Evolutionary conservation across 1,284 basidiomycete species (phyloP).

Genomic region (Boletus sp.): DNA sequence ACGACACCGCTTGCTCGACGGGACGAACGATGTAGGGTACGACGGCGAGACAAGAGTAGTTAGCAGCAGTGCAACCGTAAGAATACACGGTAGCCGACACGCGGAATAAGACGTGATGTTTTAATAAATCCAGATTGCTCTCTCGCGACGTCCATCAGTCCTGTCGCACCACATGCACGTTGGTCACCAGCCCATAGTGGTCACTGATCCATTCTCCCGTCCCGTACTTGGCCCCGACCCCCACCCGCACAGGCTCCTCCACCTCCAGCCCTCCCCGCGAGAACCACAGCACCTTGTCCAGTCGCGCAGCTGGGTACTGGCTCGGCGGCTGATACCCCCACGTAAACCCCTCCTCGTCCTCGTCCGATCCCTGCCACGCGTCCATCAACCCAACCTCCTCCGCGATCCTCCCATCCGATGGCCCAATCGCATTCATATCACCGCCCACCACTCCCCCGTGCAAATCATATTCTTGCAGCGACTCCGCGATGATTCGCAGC

Average conservation of each 20-base stretch:
- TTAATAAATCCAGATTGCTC: constrained; percentile 12
- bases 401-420: constrained; percentile 42
- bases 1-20: too few relatives aligned
- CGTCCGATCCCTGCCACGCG: constrained; percentile 44
- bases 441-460: constrained; percentile 59
- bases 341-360: constrained; percentile 47
- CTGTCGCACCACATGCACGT: constrained; percentile 35
- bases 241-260: constrained; percentile 49
- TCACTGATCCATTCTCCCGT: constrained; percentile 56
- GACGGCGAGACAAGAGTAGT: neutral
- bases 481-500: constrained; percentile 45
- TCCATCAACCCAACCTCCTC: constrained; percentile 48
- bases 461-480: constrained; percentile 44
- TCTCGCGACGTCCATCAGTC: too few relatives aligned
- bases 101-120: neutral
- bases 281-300: constrained; percentile 65
- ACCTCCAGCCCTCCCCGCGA: constrained; percentile 44
- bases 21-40: neutral
- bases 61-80: neutral
- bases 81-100: constrained; percentile 6
- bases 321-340: constrained; percentile 61
- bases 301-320: constrained; percentile 44
- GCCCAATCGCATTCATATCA: constrained; percentile 64
- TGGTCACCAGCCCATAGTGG: constrained; percentile 57
- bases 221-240: constrained; percentile 45